Evolutionary conservation across 768 basidiomycete species (phyloP).

Genomic region (Cubamyces sp.): DNA sequence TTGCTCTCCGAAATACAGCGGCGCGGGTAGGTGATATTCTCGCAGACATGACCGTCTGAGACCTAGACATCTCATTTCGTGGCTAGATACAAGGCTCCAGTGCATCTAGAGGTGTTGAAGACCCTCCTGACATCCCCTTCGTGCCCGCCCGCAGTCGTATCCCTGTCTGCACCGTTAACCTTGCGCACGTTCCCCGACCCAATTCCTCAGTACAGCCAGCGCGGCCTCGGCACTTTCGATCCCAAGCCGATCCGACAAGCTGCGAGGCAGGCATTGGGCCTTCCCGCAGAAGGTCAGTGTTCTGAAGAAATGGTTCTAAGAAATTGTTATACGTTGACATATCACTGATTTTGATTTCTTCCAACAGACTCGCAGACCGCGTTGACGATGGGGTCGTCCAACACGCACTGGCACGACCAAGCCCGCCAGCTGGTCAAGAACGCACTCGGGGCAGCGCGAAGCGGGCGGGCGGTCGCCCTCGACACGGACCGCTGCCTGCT

Average conservation of each 20-base stretch:
- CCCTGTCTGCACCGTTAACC: constrained; percentile 62
- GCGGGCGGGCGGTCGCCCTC: constrained; percentile 65
- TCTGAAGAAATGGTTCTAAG: not conserved
- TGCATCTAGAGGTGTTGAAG: constrained; percentile 68
- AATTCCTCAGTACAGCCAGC: constrained; percentile 32
- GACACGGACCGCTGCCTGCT: constrained; percentile 72
- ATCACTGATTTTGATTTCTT: not conserved
- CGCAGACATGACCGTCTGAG: not conserved
- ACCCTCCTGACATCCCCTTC: constrained; percentile 63
- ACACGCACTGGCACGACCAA: constrained; percentile 48
- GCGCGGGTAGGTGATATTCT: constrained; percentile 47
- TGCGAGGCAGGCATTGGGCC: constrained; percentile 44
- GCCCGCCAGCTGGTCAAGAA: constrained; percentile 59
- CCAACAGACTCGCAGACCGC: not conserved
- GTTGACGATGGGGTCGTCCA: constrained; percentile 3
- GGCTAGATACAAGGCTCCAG: constrained; percentile 49
- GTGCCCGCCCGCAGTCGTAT: constrained; percentile 68
- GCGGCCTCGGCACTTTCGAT: constrained; percentile 31
- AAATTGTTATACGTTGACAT: no score
- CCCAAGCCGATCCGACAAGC: constrained; percentile 39
- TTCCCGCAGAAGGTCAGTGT: constrained; percentile 27
- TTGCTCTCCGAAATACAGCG: constrained; percentile 64
- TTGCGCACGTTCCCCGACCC: constrained; percentile 48
- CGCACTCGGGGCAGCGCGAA: constrained; percentile 58
- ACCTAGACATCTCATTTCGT: not conserved